Evolutionary conservation across 2,329 filamentous ascomycete species (phyloP).

Genomic region (Trichoderma pleuroti): DNA sequence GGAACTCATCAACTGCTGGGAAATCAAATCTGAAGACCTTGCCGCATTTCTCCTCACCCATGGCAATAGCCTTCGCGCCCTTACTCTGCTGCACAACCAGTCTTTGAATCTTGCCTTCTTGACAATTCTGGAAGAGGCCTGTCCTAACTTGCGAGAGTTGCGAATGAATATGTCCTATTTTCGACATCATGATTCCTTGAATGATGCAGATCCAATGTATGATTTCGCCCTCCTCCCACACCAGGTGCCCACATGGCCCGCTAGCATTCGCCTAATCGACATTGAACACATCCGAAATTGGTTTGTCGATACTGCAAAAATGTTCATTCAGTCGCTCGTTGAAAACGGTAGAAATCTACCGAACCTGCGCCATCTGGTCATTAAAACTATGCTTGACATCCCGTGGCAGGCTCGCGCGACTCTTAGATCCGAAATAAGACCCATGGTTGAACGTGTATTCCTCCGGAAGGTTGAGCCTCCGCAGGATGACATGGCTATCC

Average conservation of each 20-base stretch:
- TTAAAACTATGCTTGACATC: slow-evolving; percentile 75
- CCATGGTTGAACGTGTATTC: slow-evolving; percentile 66
- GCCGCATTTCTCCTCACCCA: slow-evolving; percentile 62
- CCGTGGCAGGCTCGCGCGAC: slow-evolving; percentile 78
- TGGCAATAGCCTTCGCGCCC: slow-evolving; percentile 62
- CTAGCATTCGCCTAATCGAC: slow-evolving; percentile 65
- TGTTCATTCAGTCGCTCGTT: slow-evolving; percentile 75
- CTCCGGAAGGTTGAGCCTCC: slow-evolving; percentile 48
- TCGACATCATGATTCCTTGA: slow-evolving; percentile 62
- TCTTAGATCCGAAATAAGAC: slow-evolving; percentile 75
- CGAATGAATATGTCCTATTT: slow-evolving; percentile 78
- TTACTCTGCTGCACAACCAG: slow-evolving; percentile 76
- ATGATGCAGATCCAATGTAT: slow-evolving; percentile 73
- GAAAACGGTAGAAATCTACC: slow-evolving; percentile 64
- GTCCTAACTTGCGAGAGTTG: slow-evolving; percentile 67
- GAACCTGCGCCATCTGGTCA: slow-evolving; percentile 63
- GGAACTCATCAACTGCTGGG: slow-evolving; percentile 75
- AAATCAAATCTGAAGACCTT: slow-evolving; percentile 65
- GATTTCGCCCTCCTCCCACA: slow-evolving; percentile 59
- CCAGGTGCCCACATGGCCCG: slow-evolving; percentile 76
- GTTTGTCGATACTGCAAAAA: slow-evolving; percentile 64
- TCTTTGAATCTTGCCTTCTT: slow-evolving; percentile 74
- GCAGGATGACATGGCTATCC: slow-evolving; percentile 24
- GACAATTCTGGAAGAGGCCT: slow-evolving; percentile 59
- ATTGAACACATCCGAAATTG: slow-evolving; percentile 75